A percentile compares a stretch with the other conserved stretches of the same genome.
Conservation (phyloP, 1,139 yeast genomes). For the Yueomyces sp. region DNA sequence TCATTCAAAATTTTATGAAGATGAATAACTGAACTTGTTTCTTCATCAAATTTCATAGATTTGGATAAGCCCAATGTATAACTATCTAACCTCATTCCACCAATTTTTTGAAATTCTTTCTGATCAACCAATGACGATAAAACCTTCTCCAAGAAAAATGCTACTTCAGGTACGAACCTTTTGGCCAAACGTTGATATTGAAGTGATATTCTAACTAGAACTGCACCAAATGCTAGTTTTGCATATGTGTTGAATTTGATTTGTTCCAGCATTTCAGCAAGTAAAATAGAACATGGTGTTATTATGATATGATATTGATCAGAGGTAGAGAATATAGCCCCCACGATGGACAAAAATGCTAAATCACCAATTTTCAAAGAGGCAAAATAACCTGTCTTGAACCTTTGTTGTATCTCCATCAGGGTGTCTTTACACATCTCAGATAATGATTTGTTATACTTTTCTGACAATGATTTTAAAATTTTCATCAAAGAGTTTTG, state of each 20-base stretch:
- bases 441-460: slow-evolving; percentile 53
- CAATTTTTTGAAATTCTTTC: slow-evolving; percentile 1
- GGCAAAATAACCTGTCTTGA: slow-evolving; percentile 19
- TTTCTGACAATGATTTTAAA: slow-evolving; percentile 50
- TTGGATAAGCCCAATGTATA: slow-evolving; percentile 13
- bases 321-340: slow-evolving; percentile 77
- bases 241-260: slow-evolving; percentile 28
- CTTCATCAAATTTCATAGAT: slow-evolving; percentile 1
- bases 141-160: slow-evolving; percentile 44
- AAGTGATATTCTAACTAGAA: slow-evolving; percentile 49
- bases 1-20: slow-evolving; percentile 14
- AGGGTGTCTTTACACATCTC: slow-evolving; percentile 39
- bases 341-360: slow-evolving; percentile 56
- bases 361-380: slow-evolving; percentile 34
- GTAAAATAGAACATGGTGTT: slow-evolving; percentile 67
- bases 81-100: slow-evolving; percentile 15
- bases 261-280: slow-evolving; percentile 57
- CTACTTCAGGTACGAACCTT: slow-evolving; percentile 71
- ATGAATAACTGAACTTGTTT: slow-evolving; percentile 7
- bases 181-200: slow-evolving; percentile 71
- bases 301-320: slow-evolving; percentile 90
- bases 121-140: slow-evolving; percentile 34
- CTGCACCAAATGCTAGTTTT: slow-evolving; percentile 40
- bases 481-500: slow-evolving; percentile 38
- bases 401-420: slow-evolving; percentile 36